Conservation (phyloP, 352 stramenopile genomes). For the Phytophthora kernoviae region DNA sequence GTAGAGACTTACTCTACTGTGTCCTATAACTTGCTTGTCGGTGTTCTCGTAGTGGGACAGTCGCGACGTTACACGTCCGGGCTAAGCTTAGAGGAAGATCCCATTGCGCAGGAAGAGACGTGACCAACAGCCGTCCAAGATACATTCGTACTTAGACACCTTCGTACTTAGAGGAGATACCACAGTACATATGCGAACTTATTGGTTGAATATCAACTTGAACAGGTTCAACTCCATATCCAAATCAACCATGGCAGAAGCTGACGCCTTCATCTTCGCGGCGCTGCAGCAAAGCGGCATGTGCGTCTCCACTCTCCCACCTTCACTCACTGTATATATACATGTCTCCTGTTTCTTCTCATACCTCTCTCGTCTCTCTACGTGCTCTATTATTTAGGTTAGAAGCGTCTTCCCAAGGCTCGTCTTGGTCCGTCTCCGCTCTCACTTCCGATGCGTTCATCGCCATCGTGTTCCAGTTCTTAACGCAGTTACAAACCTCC, state of each 20-base stretch:
- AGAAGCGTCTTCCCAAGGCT: conserved; percentile 1
- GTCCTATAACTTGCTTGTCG: no score
- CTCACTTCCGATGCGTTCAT: conserved; percentile 56
- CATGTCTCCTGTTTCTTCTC: neutral
- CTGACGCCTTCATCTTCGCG: conserved; percentile 49
- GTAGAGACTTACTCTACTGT: no score
- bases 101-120: no score
- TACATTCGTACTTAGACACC: no score
- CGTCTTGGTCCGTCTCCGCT: conserved; percentile 28
- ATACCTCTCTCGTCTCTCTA: conserved; percentile 1
- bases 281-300: conserved; percentile 58
- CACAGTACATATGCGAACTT: no score
- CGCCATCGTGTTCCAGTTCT: conserved; percentile 47
- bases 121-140: no score
- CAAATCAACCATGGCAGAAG: conserved; percentile 39
- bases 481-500: conserved; percentile 39
- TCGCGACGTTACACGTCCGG: no score
- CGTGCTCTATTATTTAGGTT: conserved; percentile 16
- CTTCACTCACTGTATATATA: neutral
- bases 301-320: conserved; percentile 15
- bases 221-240: neutral
- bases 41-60: no score
- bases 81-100: no score
- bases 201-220: neutral
- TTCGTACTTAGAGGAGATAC: no score